Percentiles rank a stretch among this genome's conserved stretches.
Conservation (phyloP, 1,139 yeast genomes). For the Candida tropicalis region DNA sequence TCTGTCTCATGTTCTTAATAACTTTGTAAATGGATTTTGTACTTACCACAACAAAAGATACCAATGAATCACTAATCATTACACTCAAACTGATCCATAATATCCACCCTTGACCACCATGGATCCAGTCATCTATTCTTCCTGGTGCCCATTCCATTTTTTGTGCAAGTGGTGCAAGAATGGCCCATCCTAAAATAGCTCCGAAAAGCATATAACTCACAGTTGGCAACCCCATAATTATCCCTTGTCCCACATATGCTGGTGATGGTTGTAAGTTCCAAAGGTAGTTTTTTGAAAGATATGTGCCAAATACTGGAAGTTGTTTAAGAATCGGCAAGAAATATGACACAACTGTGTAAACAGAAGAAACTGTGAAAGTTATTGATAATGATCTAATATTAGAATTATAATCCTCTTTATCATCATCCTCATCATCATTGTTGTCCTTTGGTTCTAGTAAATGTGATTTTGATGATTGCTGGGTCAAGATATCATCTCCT, state of each 20-base stretch:
- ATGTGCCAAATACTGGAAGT: constrained; percentile 74
- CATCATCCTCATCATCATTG: background rate
- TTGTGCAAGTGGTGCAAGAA: constrained; percentile 80
- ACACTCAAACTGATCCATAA: constrained; percentile 91
- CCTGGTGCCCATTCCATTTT: constrained; percentile 85
- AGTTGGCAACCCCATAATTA: constrained; percentile 94
- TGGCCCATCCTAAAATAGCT: constrained; percentile 87
- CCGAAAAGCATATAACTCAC: constrained; percentile 92
- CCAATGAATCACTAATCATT: constrained; percentile 90
- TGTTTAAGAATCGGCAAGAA: constrained; percentile 69
- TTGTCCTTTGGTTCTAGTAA: constrained; percentile 5
- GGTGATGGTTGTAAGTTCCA: constrained; percentile 97
- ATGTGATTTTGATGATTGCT: constrained; percentile 10
- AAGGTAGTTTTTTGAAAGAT: constrained; percentile 64
- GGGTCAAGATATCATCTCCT: constrained; percentile 2
- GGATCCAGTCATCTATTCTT: constrained; percentile 85
- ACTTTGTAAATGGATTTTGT: constrained; percentile 37
- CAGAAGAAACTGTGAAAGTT: constrained; percentile 72
- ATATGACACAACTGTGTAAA: constrained; percentile 70
- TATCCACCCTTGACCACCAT: constrained; percentile 97
- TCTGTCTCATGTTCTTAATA: constrained; percentile 6
- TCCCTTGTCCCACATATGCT: constrained; percentile 96
- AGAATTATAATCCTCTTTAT: constrained; percentile 37
- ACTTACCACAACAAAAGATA: constrained; percentile 72
- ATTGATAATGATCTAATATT: constrained; percentile 59